Base-by-base conservation (phyloP, 176 grass and related monocot species). In the Triticum monococcum region DNA sequence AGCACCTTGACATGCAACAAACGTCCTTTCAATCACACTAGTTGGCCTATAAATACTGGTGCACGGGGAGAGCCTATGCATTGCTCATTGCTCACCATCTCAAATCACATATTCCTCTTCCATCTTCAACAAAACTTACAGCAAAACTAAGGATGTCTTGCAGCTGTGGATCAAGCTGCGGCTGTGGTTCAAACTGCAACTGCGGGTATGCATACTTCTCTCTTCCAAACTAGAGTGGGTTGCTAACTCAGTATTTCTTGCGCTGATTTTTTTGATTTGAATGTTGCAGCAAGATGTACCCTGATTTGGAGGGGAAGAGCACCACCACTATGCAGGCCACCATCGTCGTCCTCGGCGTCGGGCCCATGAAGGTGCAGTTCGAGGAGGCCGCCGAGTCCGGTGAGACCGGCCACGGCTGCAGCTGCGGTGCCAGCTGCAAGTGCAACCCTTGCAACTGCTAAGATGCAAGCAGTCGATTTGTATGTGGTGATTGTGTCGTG, bases 391-490 rank as follows among this genome's bases (percentile, higher is more conserved):
- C 46, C 0, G 88, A 87, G 73, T 83, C 80, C 12, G 66, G 79
- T 17, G 40, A 88, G 68, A 37, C 75, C n/a, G 46, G 33, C 85
- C 80, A 81, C 7, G 54, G 50, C 46, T 93, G 88, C 92, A 79
- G 25, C 26, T 93, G 91, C 62, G 86, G 86, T 9, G 12, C 40
- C 64, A 70, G 1, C 82, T 93, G 92, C 86, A 83, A 23, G n/a
- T 92, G 91, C 64, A 16, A 82, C 77, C 88, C 81, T 25, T 93
- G 91, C 72, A 87, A 61, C 66, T 93, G 91, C 78, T 87, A 77
- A 85, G 20, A 3, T 76, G 43, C 14, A 52, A 18, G 46, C 45
- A 4, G 1, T 16, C 0, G 8, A 54, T 76, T 46, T 26, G 8
- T 8, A 0, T 76, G 25, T 6, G 45, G 45, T 76, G 1, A 76